Evolutionary conservation across 192 early-diverging fungal genomes (phyloP).

Genomic region (Cladochytrium replicatum): DNA sequence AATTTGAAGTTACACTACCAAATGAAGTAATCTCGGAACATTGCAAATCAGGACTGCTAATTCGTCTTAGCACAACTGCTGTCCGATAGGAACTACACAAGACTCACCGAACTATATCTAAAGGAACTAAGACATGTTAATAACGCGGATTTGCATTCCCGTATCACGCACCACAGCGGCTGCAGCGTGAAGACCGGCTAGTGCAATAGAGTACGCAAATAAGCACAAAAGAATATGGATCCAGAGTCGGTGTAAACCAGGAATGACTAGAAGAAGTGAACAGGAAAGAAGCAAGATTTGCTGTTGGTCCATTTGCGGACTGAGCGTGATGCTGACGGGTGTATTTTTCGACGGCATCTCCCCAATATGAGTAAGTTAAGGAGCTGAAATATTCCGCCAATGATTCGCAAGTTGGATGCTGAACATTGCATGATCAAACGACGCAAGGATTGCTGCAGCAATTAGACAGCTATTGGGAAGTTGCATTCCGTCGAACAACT

Average conservation of each 20-base stretch:
- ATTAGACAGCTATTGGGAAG: no score
- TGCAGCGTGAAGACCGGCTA: no score
- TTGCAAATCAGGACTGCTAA: not conserved
- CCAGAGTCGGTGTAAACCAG: conserved; percentile 90
- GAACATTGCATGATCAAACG: no score
- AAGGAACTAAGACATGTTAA: no score
- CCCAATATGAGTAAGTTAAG: no score
- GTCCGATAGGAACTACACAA: conserved; percentile 10
- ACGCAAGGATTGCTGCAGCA: conserved; percentile 30
- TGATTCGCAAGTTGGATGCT: no score
- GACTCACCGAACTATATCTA: conserved; percentile 10
- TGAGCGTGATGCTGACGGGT: conserved; percentile 55
- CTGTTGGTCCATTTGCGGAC: not conserved
- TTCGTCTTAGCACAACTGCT: not conserved
- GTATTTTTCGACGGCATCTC: no score
- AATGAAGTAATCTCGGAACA: no score
- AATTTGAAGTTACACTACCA: no score
- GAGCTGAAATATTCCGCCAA: no score
- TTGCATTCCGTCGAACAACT: no score
- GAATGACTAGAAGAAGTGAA: conserved; percentile 74
- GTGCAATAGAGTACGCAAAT: conserved; percentile 46
- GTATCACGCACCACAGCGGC: no score
- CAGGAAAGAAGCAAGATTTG: conserved; percentile 46
- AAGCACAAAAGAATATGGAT: conserved; percentile 72
- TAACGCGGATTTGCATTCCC: not conserved